Evolutionary conservation across 78 protist species (phyloP).

Genomic region (Chrysochromulina parva): DNA sequence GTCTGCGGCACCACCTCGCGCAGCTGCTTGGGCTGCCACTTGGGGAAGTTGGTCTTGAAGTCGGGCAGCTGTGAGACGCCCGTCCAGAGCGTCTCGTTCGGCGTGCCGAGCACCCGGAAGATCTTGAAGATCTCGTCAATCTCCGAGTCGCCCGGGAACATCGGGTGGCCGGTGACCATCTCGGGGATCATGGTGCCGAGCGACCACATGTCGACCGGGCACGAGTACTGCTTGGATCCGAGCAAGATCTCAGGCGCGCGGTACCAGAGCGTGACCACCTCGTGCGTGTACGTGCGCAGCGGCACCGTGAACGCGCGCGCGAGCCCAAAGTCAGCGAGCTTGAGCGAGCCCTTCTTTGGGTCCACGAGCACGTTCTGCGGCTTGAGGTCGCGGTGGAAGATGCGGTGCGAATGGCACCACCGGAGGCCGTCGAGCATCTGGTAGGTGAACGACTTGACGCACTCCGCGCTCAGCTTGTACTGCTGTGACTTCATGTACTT

Average conservation of each 20-base stretch:
- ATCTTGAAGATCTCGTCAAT: slow-evolving; percentile 67
- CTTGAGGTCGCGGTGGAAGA: slow-evolving; percentile 89
- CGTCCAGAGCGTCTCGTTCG: slow-evolving; percentile 40
- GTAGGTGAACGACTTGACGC: slow-evolving; percentile 74
- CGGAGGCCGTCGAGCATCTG: slow-evolving; percentile 96
- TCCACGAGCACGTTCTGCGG: slow-evolving; percentile 26
- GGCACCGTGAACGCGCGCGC: slow-evolving; percentile 95
- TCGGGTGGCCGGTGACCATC: slow-evolving; percentile 83
- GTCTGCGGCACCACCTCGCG: neutral
- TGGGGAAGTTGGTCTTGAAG: slow-evolving; percentile 7
- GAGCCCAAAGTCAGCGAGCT: slow-evolving; percentile 94
- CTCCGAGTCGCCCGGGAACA: slow-evolving; percentile 94
- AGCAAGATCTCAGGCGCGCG: slow-evolving; percentile 90
- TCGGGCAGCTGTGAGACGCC: slow-evolving; percentile 41
- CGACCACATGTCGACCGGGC: slow-evolving; percentile 73
- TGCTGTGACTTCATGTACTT: slow-evolving; percentile 80
- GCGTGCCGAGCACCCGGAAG: slow-evolving; percentile 63
- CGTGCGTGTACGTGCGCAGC: slow-evolving; percentile 90
- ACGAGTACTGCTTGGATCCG: slow-evolving; percentile 85
- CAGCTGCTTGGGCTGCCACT: slow-evolving; percentile 2
- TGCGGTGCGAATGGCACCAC: slow-evolving; percentile 92
- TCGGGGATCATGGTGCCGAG: slow-evolving; percentile 98
- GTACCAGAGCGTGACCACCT: slow-evolving; percentile 94
- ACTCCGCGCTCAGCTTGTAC: neutral
- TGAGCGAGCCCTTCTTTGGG: slow-evolving; percentile 2